phyloP scores from a whole-genome alignment of 208 protist genomes.

The Blastocrithidia nonstop region DNA sequence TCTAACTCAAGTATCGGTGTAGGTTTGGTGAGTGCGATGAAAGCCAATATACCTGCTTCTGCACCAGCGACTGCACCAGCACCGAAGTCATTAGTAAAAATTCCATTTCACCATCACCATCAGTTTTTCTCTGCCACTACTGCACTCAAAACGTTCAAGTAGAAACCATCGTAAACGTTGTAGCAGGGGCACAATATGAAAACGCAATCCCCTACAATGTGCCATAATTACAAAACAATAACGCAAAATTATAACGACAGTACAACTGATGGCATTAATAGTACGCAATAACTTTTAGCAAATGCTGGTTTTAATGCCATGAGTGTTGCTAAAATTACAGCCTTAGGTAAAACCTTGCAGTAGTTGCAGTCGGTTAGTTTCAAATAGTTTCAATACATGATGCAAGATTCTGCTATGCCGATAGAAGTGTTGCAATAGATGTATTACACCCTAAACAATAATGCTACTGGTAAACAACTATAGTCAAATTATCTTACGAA shows the following conservation, averaged over 20 bases:
- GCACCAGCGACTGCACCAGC: no score
- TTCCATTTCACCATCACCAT: no score
- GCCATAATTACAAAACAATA: background rate
- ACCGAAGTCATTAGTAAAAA: no score
- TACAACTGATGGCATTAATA: constrained; percentile 4
- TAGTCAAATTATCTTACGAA: no score
- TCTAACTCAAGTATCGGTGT: no score
- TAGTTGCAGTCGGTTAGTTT: constrained; percentile 11
- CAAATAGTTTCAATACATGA: constrained; percentile 8
- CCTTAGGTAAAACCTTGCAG: constrained; percentile 6
- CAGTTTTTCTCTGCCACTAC: background rate
- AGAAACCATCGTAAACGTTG: no score
- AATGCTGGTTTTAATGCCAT: constrained; percentile 9
- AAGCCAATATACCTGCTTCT: no score
- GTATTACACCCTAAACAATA: background rate
- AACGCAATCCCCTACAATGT: background rate
- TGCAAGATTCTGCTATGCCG: constrained; percentile 7
- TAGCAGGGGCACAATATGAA: constrained; percentile 6
- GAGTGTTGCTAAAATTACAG: constrained; percentile 5
- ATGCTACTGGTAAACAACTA: no score
- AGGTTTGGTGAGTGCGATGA: no score
- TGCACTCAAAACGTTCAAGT: background rate
- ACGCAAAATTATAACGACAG: background rate
- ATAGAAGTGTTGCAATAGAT: constrained; percentile 12
- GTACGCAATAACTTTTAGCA: constrained; percentile 6